Evolutionary conservation across 371 early-diverging fungal genomes (phyloP).

Genomic region (Apophysomyces trapeziformis): DNA sequence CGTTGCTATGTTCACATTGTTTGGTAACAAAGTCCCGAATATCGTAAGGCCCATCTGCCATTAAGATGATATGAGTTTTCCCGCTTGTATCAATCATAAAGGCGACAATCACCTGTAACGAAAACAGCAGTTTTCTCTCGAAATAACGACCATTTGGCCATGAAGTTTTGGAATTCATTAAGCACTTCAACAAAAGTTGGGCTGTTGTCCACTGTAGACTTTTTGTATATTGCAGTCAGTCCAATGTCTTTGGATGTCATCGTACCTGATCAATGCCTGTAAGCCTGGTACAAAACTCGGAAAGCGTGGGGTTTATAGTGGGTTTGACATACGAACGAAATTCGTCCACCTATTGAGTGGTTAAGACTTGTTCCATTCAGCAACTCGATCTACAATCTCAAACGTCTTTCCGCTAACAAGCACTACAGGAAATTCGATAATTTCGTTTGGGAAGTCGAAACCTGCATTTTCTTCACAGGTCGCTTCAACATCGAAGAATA

Average conservation of each 20-base stretch:
- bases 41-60: slow-evolving; percentile 82
- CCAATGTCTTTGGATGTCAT: background rate
- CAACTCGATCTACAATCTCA: slow-evolving; percentile 49
- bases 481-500: slow-evolving; percentile 85
- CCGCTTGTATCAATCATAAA: background rate
- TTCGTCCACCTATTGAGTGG: slow-evolving; percentile 57
- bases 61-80: slow-evolving; percentile 19
- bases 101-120: slow-evolving; percentile 38
- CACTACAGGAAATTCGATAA: slow-evolving; percentile 86
- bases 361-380: background rate
- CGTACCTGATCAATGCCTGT: slow-evolving; percentile 75
- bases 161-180: slow-evolving; percentile 45
- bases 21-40: slow-evolving; percentile 80
- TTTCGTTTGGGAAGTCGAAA: slow-evolving; percentile 71
- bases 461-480: slow-evolving; percentile 71
- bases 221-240: background rate
- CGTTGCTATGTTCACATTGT: slow-evolving; percentile 55
- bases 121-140: slow-evolving; percentile 45
- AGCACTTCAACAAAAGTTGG: slow-evolving; percentile 51
- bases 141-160: slow-evolving; percentile 56
- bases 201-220: slow-evolving; percentile 65
- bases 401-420: slow-evolving; percentile 64
- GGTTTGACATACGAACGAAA: slow-evolving; percentile 81
- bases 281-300: slow-evolving; percentile 71
- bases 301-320: slow-evolving; percentile 61